Evolutionary conservation across 768 basidiomycete species (phyloP).

Genomic region (Xerocomus potaroensis): DNA sequence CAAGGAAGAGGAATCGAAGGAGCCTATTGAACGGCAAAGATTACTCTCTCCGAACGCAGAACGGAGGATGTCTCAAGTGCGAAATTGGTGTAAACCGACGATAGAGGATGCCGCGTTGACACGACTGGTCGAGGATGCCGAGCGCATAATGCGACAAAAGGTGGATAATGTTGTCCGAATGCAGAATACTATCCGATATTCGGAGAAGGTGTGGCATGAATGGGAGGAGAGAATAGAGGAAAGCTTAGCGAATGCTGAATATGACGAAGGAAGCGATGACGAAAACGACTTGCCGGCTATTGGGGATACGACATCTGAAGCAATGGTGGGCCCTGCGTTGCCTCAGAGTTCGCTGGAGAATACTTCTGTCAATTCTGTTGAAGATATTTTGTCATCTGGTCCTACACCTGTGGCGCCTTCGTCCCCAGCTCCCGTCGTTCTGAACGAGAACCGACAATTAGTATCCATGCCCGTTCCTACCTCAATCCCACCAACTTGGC

Average conservation of each 20-base stretch:
- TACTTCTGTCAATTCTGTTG: slow-evolving; percentile 19
- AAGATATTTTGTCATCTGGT: slow-evolving; percentile 41
- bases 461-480: slow-evolving; percentile 36
- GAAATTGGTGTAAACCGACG: slow-evolving; percentile 81
- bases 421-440: slow-evolving; percentile 32
- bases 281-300: slow-evolving; percentile 38
- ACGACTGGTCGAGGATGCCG: slow-evolving; percentile 82
- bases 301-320: slow-evolving; percentile 22
- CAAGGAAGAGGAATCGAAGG: slow-evolving; percentile 87
- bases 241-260: slow-evolving; percentile 53
- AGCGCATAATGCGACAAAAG: slow-evolving; percentile 88
- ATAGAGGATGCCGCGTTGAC: slow-evolving; percentile 83
- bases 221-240: slow-evolving; percentile 89
- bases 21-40: slow-evolving; percentile 90
- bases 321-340: slow-evolving; percentile 15
- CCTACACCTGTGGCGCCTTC: slow-evolving; percentile 68
- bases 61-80: slow-evolving; percentile 75
- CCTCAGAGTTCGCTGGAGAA: slow-evolving; percentile 11
- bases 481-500: slow-evolving; percentile 44
- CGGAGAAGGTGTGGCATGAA: slow-evolving; percentile 95
- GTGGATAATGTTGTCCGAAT: slow-evolving; percentile 92
- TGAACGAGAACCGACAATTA: slow-evolving; percentile 21
- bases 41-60: slow-evolving; percentile 88
- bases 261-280: slow-evolving; percentile 49
- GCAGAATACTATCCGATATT: slow-evolving; percentile 95